Percentiles rank a stretch among this genome's conserved stretches.
These are phyloP conservation scores for Auxenochlorella protothecoides DNA, from an alignment of 139 green algal species.

Conservation along the genomic window DNA sequence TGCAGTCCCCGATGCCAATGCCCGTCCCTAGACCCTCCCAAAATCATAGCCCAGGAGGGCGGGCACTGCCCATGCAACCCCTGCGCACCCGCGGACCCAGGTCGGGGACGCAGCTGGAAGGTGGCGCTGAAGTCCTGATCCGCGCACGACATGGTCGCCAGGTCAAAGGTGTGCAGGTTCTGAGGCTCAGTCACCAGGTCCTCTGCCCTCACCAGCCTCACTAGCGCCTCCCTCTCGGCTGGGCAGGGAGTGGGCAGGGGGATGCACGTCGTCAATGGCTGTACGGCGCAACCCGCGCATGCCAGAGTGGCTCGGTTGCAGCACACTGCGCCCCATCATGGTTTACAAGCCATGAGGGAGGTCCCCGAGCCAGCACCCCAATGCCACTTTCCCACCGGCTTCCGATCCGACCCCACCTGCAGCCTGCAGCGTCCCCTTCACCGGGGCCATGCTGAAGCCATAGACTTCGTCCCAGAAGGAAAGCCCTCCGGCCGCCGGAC, in stretches of 20 bases:
- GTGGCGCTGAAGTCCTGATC: constrained; percentile 80
- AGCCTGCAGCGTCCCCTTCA: constrained; percentile 16
- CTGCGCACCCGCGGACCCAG: background rate
- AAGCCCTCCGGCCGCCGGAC: constrained; percentile 29
- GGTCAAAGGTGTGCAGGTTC: constrained; percentile 45
- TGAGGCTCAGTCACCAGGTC: constrained; percentile 37
- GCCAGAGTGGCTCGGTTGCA: background rate
- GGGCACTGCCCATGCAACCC: too few species aligned
- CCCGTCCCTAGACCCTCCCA: too few species aligned
- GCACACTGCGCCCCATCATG: background rate
- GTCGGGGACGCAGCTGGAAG: constrained; percentile 42
- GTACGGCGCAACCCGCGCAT: too few species aligned
- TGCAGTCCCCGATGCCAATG: background rate
- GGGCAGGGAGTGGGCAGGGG: too few species aligned
- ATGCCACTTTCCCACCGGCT: background rate
- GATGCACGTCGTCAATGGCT: too few species aligned
- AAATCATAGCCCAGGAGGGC: too few species aligned
- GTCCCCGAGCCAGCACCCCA: background rate
- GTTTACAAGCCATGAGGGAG: background rate
- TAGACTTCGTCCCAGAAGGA: constrained; percentile 88
- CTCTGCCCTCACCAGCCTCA: constrained; percentile 38
- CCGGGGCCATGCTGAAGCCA: constrained; percentile 73
- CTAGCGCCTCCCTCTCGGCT: constrained; percentile 24
- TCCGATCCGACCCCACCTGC: too few species aligned
- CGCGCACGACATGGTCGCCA: constrained; percentile 56